Percentiles rank a stretch among this genome's conserved stretches.
Conservation (phyloP, 192 early-diverging fungal species). For the Coemansia sp. region DNA sequence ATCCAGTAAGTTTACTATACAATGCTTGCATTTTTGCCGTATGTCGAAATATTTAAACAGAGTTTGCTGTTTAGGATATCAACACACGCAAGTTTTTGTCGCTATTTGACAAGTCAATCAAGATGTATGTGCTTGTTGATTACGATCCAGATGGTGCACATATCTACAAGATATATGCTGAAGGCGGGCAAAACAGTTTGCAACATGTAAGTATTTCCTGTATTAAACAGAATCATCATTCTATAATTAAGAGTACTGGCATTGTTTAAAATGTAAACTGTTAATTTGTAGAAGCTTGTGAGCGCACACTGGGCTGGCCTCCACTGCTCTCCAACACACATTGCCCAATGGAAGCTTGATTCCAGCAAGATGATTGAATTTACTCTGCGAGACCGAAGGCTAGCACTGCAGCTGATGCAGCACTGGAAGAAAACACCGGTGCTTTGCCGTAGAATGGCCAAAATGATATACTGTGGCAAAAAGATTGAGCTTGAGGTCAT, state of each 20-base stretch:
- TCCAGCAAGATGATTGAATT: conserved; percentile 22
- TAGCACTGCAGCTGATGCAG: conserved; percentile 26
- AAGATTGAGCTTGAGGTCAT: conserved; percentile 42
- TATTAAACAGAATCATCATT: not conserved
- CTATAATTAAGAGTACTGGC: not conserved
- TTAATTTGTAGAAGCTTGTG: conserved; percentile 10
- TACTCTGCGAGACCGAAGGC: conserved; percentile 24
- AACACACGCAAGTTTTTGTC: conserved; percentile 40
- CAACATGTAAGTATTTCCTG: conserved; percentile 17
- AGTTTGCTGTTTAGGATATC: conserved; percentile 23
- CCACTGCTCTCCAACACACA: conserved; percentile 27
- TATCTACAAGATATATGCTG: conserved; percentile 43
- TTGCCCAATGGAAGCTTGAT: conserved; percentile 36
- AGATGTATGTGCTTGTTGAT: conserved; percentile 32
- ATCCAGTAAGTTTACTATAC: conserved; percentile 31
- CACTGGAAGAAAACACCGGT: conserved; percentile 13
- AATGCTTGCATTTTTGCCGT: not conserved
- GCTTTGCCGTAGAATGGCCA: conserved; percentile 32
- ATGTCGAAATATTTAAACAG: not conserved
- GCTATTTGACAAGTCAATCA: conserved; percentile 2
- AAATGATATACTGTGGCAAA: conserved; percentile 42
- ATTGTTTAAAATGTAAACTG: not conserved
- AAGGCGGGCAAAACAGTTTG: conserved; percentile 19
- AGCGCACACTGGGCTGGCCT: conserved; percentile 39
- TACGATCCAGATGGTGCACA: conserved; percentile 48